Percentiles rank a stretch among this genome's conserved stretches.
These are phyloP conservation scores for Ophiognomonia clavigignenti-juglandacearum DNA, from an alignment of 2,329 filamentous ascomycete genomes.

Conservation along the genomic window DNA sequence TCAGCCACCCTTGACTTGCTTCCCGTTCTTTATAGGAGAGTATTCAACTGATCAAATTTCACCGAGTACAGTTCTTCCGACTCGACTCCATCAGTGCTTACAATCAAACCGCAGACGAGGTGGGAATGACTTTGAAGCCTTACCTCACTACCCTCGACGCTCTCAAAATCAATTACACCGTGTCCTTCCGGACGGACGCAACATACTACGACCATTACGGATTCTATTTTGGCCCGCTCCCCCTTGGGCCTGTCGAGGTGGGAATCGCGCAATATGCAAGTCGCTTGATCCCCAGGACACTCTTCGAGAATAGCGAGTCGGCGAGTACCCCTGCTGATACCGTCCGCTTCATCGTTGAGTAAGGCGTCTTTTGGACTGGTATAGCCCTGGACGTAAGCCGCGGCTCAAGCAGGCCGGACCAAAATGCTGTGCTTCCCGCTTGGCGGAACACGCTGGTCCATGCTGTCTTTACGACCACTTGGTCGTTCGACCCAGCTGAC, in stretches of 20 bases:
- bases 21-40: too few relatives aligned
- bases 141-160: conserved; percentile 35
- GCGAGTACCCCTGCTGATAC: conserved; percentile 18
- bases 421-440: conserved; percentile 33
- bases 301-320: conserved; percentile 8
- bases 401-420: conserved; percentile 17
- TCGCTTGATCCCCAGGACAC: conserved; percentile 35
- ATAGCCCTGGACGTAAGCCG: conserved; percentile 21
- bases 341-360: conserved; percentile 28
- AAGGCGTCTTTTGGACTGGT: conserved; percentile 28
- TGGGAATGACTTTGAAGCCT: conserved; percentile 40
- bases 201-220: too few relatives aligned
- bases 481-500: conserved; percentile 29
- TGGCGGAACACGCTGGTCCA: conserved; percentile 32
- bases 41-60: too few relatives aligned
- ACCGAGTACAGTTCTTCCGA: conserved; percentile 31
- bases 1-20: too few relatives aligned
- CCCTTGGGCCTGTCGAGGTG: conserved; percentile 44
- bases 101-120: conserved; percentile 36
- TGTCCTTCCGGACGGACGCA: too few relatives aligned
- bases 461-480: conserved; percentile 25
- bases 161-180: conserved; percentile 25
- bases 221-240: conserved; percentile 37
- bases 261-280: conserved; percentile 38
- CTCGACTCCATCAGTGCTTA: conserved; percentile 44